A percentile compares a stretch with the other conserved stretches of the same genome.
Evolutionary conservation across 129 eudicot species (phyloP).

Genomic region (Silybum marianum): DNA sequence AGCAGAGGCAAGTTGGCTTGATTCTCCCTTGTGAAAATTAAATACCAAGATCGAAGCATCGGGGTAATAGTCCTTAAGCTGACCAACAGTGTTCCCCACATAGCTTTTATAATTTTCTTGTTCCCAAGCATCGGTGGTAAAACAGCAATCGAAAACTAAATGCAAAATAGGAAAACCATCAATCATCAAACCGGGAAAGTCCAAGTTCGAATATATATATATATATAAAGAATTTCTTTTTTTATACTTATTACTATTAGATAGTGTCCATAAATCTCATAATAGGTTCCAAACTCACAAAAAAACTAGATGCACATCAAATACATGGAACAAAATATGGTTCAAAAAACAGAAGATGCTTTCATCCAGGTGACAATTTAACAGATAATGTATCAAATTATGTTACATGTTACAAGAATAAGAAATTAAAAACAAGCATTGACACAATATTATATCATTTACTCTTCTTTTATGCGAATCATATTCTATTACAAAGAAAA

Average conservation of each 20-base stretch:
- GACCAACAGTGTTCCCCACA: slow-evolving; percentile 51
- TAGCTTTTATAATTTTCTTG: slow-evolving; percentile 62
- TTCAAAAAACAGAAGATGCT: neutral
- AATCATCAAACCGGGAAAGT: neutral
- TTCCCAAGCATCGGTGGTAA: slow-evolving; percentile 63
- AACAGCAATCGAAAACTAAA: slow-evolving; percentile 73
- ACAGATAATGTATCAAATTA: neutral
- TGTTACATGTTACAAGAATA: neutral
- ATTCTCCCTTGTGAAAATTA: slow-evolving; percentile 61
- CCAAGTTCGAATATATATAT: no score
- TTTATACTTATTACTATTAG: no score
- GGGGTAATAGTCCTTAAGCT: slow-evolving; percentile 61
- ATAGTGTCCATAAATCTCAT: no score
- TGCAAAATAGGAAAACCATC: slow-evolving; percentile 16
- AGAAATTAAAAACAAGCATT: neutral
- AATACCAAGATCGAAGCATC: slow-evolving; percentile 69
- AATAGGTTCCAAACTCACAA: neutral
- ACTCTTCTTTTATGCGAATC: slow-evolving; percentile 1
- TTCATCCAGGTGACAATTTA: neutral
- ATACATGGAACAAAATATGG: neutral
- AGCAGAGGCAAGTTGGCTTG: slow-evolving; percentile 55
- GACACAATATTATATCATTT: neutral
- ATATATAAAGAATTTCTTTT: no score
- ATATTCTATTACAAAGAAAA: neutral
- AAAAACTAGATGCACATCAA: slow-evolving; percentile 11